Base-by-base conservation (phyloP, 2,329 filamentous ascomycete species). In the Botrytis galanthina region DNA sequence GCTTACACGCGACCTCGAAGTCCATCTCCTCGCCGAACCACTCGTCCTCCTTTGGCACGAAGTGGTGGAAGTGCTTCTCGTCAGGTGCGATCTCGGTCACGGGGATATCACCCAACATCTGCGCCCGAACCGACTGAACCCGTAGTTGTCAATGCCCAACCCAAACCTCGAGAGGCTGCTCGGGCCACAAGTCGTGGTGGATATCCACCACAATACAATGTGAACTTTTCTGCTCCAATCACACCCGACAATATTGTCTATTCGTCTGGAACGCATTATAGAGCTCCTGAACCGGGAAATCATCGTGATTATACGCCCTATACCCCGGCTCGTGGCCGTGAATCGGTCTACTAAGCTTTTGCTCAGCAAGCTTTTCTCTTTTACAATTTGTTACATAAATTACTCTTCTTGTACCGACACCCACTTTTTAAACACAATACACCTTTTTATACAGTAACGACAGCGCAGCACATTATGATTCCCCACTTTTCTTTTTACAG, bases 1-100 rank as follows among this genome's bases (percentile, higher is more conserved):
- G 75, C 75, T n/a, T 70, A 73, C 57, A n/a, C 39, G 37, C 77
- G 75, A 66, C 75, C 76, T 72, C 79, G 78, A 60, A 78, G 75
- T 66, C 73, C 75, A 57, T 79, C 78, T 5, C 78, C 78, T 48
- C 76, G 74, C 35, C 72, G 72, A 62, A 66, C 71, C 42, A 72
- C 76, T 54, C 76, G 77, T 39, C 75, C 76, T 29, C 69, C 77
- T 7, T 37, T 75, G 10, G 61, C 67, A n/a, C 71, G 75, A 39
- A 74, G 32, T 48, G 35, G 39, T 46, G 70, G 74, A 48, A 70
- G 59, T 48, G 35, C 57, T 29, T 57, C 71, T 37, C 74, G 75
- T 32, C 71, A 69, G 57, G 73, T 66, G 44, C 73, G 74, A 18
- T 74, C 75, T 42, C 73, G 74, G 60, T 70, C 76, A 70, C 71